phyloP scores from a whole-genome alignment of 192 early-diverging fungal species.

The Umbelopsis ramanniana region DNA sequence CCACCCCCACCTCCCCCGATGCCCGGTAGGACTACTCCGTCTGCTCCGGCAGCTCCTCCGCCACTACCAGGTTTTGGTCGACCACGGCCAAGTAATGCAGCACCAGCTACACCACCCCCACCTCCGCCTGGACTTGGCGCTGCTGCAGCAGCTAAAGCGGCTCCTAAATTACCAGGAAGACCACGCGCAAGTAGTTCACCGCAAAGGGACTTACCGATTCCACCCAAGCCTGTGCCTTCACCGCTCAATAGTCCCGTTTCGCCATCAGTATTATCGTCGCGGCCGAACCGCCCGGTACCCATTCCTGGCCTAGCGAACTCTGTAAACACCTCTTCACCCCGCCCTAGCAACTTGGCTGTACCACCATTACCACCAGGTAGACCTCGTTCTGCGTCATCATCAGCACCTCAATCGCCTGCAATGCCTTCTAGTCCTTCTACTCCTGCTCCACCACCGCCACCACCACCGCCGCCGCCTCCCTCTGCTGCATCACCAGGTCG shows the following conservation, averaged over 20 bases:
- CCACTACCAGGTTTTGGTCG: conserved; percentile 18
- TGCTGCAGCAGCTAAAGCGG: not conserved
- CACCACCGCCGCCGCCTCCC: conserved; percentile 17
- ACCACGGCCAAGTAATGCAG: not conserved
- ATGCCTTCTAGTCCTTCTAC: not conserved
- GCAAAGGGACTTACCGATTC: conserved; percentile 29
- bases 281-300: conserved; percentile 26
- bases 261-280: conserved; percentile 6
- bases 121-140: conserved; percentile 14
- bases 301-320: conserved; percentile 38
- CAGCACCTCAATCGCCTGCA: conserved; percentile 18
- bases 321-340: conserved; percentile 9
- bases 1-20: not conserved
- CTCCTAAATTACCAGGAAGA: conserved; percentile 40
- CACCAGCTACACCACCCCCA: conserved; percentile 28
- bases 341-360: conserved; percentile 8
- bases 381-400: conserved; percentile 23
- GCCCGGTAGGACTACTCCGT: not conserved
- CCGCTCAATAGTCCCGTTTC: conserved; percentile 28
- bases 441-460: conserved; percentile 1
- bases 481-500: conserved; percentile 1
- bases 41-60: not conserved
- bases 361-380: conserved; percentile 36
- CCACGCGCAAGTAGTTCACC: conserved; percentile 50
- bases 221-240: conserved; percentile 31